Conservation (phyloP, 768 basidiomycete species). For the Podaxis pistillaris region DNA sequence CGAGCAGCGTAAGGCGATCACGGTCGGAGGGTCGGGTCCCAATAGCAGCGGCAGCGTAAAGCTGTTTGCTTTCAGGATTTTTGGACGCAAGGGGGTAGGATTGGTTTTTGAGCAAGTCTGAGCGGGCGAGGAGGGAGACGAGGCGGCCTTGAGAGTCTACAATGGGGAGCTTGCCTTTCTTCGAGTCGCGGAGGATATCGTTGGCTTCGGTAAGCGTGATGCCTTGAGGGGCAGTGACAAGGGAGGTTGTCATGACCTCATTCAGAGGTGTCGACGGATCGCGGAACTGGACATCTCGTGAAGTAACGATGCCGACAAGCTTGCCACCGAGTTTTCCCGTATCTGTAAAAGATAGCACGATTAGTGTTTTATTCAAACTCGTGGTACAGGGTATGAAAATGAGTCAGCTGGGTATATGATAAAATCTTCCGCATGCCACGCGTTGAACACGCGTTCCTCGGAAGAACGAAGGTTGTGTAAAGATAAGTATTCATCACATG, state of each 20-base stretch:
- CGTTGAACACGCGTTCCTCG: conserved; percentile 63
- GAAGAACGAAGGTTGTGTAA: conserved; percentile 88
- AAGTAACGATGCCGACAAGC: conserved; percentile 94
- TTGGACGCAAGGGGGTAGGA: conserved; percentile 95
- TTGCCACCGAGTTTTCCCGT: conserved; percentile 85
- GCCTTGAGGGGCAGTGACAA: conserved; percentile 86
- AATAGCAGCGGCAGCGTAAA: conserved; percentile 93
- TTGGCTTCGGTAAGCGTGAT: conserved; percentile 93
- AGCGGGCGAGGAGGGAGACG: conserved; percentile 86
- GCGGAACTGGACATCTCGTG: conserved; percentile 95
- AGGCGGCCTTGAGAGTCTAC: conserved; percentile 52
- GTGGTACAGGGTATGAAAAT: conserved; percentile 13
- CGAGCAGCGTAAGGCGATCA: conserved; percentile 81
- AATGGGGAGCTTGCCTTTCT: conserved; percentile 94
- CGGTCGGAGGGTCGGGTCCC: conserved; percentile 90
- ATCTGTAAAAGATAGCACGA: conserved; percentile 44
- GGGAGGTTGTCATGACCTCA: conserved; percentile 85
- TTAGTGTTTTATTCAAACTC: not conserved
- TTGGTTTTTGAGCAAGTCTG: conserved; percentile 96
- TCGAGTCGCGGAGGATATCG: conserved; percentile 89
- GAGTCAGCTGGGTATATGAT: conserved; percentile 35
- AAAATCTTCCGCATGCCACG: conserved; percentile 71
- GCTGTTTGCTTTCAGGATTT: conserved; percentile 86
- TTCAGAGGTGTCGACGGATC: conserved; percentile 60
- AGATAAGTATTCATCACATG: conserved; percentile 46